Conservation (phyloP, 2,329 filamentous ascomycete species). For the Penicillium sp. region DNA sequence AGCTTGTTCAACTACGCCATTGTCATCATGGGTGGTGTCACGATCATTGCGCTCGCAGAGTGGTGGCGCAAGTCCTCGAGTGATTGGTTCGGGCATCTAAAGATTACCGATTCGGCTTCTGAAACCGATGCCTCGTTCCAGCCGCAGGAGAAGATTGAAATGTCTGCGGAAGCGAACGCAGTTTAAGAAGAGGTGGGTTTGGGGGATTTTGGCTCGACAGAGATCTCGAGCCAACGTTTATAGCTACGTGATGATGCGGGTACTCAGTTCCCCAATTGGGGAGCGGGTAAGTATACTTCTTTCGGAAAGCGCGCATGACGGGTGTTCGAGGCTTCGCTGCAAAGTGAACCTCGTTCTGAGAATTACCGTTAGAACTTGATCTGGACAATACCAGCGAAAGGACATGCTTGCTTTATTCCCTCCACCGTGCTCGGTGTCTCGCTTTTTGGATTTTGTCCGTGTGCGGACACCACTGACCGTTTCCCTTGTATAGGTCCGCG, state of each 20-base stretch:
- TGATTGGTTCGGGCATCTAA: constrained; percentile 22
- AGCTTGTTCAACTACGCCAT: constrained; percentile 37
- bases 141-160: background rate
- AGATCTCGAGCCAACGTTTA: background rate
- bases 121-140: constrained; percentile 6
- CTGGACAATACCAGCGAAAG: constrained; percentile 99
- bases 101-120: constrained; percentile 10
- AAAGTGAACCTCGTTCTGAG: constrained; percentile 48
- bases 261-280: background rate
- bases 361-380: constrained; percentile 94
- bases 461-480: constrained; percentile 15
- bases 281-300: constrained; percentile 14
- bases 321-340: constrained; percentile 23
- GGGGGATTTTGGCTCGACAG: background rate
- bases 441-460: background rate
- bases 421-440: constrained; percentile 8
- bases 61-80: constrained; percentile 24
- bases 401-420: constrained; percentile 45
- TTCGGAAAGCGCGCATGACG: constrained; percentile 21
- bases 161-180: background rate
- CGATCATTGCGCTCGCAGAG: constrained; percentile 22
- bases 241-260: background rate
- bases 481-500: constrained; percentile 13
- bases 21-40: constrained; percentile 46
- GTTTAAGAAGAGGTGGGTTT: constrained; percentile 3